Evolutionary conservation across 2,329 filamentous ascomycete genomes (phyloP).

Genomic region (Fusarium buxicola): DNA sequence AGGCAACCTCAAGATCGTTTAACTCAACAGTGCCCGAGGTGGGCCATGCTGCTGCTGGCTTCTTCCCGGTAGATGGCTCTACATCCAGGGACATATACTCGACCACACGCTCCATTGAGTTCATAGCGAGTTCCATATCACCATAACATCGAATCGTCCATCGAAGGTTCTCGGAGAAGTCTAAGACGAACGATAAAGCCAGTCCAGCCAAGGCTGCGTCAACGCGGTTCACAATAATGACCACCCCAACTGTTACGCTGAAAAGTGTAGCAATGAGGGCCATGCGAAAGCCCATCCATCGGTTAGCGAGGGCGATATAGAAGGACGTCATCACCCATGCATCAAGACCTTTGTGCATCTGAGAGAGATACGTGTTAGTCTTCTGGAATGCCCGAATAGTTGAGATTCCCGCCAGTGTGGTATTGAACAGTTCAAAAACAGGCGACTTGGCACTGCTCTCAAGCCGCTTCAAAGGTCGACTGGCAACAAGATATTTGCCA

Average conservation of each 20-base stretch:
- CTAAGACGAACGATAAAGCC: constrained; percentile 76
- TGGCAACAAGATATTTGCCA: constrained; percentile 71
- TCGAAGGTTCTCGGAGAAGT: constrained; percentile 72
- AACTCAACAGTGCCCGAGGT: constrained; percentile 77
- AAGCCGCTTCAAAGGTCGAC: constrained; percentile 78
- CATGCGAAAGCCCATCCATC: constrained; percentile 81
- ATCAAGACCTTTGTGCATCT: constrained; percentile 77
- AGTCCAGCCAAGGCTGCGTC: constrained; percentile 79
- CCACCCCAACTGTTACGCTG: constrained; percentile 68
- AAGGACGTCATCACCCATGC: constrained; percentile 73
- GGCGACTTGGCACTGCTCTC: constrained; percentile 81
- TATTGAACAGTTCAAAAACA: constrained; percentile 81
- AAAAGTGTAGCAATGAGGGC: constrained; percentile 75
- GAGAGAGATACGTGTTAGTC: constrained; percentile 70
- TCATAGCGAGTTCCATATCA: constrained; percentile 80
- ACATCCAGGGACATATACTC: constrained; percentile 77
- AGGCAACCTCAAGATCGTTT: constrained; percentile 75
- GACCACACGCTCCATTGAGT: constrained; percentile 78
- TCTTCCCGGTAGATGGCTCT: constrained; percentile 70
- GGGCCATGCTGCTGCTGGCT: constrained; percentile 79
- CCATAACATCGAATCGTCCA: constrained; percentile 75
- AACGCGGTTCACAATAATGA: constrained; percentile 72
- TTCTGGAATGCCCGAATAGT: constrained; percentile 82
- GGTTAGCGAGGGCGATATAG: constrained; percentile 76
- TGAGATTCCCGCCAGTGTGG: constrained; percentile 75